phyloP scores from a whole-genome alignment of 202 grass and related monocot species.

The Hordeum pubiflorum region DNA sequence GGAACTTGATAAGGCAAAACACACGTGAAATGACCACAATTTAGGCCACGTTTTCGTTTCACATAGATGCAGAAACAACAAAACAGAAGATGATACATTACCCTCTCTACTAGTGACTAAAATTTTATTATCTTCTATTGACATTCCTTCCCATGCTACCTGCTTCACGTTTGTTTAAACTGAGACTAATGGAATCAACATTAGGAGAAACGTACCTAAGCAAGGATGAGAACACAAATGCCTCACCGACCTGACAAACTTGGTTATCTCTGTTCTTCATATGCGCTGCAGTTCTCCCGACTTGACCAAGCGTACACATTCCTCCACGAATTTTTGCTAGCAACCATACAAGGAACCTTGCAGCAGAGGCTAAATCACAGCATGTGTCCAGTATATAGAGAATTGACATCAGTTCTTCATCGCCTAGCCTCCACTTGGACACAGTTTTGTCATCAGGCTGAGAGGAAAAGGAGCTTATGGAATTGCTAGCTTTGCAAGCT shows the following conservation, averaged over 20 bases:
- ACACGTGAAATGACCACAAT: constrained; percentile 1
- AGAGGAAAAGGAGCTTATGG: constrained; percentile 37
- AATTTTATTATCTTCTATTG: neutral
- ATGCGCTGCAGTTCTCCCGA: constrained; percentile 45
- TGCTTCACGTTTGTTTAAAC: neutral
- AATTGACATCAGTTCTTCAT: constrained; percentile 79
- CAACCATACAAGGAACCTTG: constrained; percentile 84
- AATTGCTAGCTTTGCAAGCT: constrained; percentile 58
- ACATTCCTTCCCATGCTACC: neutral
- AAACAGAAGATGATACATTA: neutral
- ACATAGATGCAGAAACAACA: neutral
- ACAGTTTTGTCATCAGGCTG: constrained; percentile 45
- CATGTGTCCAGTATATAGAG: constrained; percentile 87
- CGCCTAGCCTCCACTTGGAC: constrained; percentile 69
- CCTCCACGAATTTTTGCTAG: constrained; percentile 62
- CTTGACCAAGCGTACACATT: constrained; percentile 39
- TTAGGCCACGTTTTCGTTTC: neutral
- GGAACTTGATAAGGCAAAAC: neutral
- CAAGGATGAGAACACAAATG: constrained; percentile 83
- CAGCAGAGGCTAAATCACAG: constrained; percentile 73
- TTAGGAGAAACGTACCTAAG: constrained; percentile 52
- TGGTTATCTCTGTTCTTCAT: constrained; percentile 77
- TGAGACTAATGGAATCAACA: constrained; percentile 22
- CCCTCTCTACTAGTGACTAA: neutral
- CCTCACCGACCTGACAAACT: constrained; percentile 80